These are phyloP conservation scores for Aspergillus diversus DNA, from an alignment of 495 filamentous ascomycete genomes.

Conservation along the genomic window DNA sequence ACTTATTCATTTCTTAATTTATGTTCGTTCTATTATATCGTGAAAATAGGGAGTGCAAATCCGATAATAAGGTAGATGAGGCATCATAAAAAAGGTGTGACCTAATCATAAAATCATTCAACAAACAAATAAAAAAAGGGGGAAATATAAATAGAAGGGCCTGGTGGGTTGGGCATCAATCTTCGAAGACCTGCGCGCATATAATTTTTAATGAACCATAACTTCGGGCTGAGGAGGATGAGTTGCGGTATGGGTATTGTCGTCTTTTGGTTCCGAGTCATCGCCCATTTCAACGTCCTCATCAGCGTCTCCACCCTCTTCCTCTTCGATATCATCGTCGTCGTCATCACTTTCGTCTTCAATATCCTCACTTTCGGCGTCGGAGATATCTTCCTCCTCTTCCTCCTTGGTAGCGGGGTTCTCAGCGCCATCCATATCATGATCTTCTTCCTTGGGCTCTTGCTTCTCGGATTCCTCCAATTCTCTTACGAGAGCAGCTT, in stretches of 20 bases:
- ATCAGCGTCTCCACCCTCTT: conserved; percentile 68
- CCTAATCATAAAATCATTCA: conserved; percentile 36
- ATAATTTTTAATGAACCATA: conserved; percentile 51
- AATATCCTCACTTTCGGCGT: conserved; percentile 93
- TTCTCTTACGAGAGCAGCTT: conserved; percentile 59
- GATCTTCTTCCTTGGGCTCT: conserved; percentile 62
- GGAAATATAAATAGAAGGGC: conserved; percentile 11
- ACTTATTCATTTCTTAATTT: conserved; percentile 17
- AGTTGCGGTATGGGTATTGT: conserved; percentile 39
- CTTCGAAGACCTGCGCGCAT: not conserved
- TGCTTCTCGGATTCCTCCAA: conserved; percentile 59
- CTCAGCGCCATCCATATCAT: conserved; percentile 82
- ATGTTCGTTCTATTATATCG: conserved; percentile 34
- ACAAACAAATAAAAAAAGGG: conserved; percentile 18
- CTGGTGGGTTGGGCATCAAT: conserved; percentile 10
- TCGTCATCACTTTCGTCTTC: conserved; percentile 91
- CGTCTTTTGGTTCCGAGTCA: conserved; percentile 52
- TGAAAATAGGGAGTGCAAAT: conserved; percentile 29
- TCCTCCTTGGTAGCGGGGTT: conserved; percentile 57
- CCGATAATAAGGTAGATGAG: conserved; percentile 18
- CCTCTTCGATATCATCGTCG: conserved; percentile 81
- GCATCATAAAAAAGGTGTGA: conserved; percentile 42
- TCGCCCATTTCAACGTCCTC: conserved; percentile 87
- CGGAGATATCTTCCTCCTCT: conserved; percentile 76
- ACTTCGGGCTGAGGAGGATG: conserved; percentile 49